A percentile compares a stretch with the other conserved stretches of the same genome.
Evolutionary conservation across 83 land plant species (phyloP).

Genomic region (Thuja plicata): DNA sequence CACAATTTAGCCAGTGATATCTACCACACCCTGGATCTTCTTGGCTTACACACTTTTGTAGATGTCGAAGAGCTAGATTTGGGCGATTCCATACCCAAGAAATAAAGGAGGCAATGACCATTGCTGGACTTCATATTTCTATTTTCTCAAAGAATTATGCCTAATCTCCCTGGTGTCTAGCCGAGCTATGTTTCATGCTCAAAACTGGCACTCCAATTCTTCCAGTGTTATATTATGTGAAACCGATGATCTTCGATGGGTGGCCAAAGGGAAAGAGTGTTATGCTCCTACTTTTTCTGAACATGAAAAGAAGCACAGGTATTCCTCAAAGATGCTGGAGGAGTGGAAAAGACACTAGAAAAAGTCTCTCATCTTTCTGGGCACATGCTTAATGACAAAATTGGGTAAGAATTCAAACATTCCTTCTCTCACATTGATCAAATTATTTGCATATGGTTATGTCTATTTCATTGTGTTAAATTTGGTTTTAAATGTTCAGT

Average conservation of each 20-base stretch:
- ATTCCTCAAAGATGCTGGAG: no score
- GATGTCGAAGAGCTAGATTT: neutral
- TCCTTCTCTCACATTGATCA: no score
- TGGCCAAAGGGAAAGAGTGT: no score
- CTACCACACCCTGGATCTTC: neutral
- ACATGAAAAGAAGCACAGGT: no score
- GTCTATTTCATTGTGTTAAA: no score
- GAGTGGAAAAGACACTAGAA: no score
- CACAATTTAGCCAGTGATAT: neutral
- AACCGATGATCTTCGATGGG: neutral
- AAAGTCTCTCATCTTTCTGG: no score
- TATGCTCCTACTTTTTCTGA: no score
- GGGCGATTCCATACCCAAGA: neutral
- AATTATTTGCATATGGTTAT: no score
- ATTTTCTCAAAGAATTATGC: neutral
- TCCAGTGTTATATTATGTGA: neutral
- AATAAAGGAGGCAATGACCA: neutral
- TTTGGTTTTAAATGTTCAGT: no score
- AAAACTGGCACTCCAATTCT: neutral
- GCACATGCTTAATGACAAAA: no score
- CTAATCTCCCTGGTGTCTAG: neutral
- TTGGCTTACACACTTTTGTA: neutral
- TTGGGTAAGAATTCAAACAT: no score
- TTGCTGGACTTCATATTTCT: neutral
- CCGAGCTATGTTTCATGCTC: neutral